These are phyloP conservation scores for Sambucus nigra DNA, from an alignment of 129 eudicot genomes.

Conservation along the genomic window DNA sequence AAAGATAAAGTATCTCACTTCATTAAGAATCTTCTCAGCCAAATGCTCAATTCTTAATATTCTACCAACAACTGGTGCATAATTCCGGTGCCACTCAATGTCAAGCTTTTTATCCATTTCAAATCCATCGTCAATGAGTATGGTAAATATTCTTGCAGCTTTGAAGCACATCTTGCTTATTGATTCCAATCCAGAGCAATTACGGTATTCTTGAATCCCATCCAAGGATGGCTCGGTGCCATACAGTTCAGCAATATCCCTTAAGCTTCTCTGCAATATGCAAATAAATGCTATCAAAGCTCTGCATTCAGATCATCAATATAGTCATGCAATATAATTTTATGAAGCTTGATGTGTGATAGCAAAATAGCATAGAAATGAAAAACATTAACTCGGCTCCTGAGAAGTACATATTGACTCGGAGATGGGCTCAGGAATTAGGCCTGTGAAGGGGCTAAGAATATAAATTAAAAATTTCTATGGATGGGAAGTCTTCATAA, in stretches of 20 bases:
- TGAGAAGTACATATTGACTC: too few species aligned
- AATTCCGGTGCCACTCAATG: slow-evolving; percentile 44
- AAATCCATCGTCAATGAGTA: slow-evolving; percentile 88
- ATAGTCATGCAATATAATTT: neutral
- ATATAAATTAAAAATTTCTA: too few species aligned
- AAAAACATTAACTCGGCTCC: too few species aligned
- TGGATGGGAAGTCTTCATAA: too few species aligned
- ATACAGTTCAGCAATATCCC: slow-evolving; percentile 75
- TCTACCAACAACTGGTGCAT: slow-evolving; percentile 71
- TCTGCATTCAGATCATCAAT: neutral
- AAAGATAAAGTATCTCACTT: slow-evolving; percentile 32
- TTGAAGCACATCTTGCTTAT: slow-evolving; percentile 54
- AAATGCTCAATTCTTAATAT: slow-evolving; percentile 79
- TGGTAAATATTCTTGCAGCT: slow-evolving; percentile 67
- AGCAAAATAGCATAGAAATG: neutral
- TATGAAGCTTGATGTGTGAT: neutral
- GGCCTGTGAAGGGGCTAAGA: too few species aligned
- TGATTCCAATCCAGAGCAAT: slow-evolving; percentile 40
- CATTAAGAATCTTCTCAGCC: slow-evolving; percentile 73
- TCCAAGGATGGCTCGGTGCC: slow-evolving; percentile 52
- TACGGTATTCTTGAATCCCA: slow-evolving; percentile 62
- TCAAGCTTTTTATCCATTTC: slow-evolving; percentile 50
- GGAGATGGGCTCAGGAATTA: too few species aligned
- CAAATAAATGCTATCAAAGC: slow-evolving; percentile 7
- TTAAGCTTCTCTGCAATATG: slow-evolving; percentile 66